These are phyloP conservation scores for Wolfiporia cocos DNA, from an alignment of 1,284 basidiomycete genomes.

Conservation along the genomic window DNA sequence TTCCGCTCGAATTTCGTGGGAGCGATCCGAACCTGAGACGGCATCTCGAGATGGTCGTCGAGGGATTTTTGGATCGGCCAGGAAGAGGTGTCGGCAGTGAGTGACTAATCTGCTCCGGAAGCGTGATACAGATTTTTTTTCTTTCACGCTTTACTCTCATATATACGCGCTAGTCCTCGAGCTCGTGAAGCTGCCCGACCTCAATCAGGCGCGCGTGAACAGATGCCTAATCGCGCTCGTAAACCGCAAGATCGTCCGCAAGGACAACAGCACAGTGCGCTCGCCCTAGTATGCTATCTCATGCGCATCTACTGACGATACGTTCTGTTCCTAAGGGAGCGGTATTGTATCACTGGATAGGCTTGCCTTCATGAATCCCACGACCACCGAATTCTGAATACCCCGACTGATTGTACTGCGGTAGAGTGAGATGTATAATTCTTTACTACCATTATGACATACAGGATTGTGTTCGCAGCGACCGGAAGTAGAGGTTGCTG, in stretches of 20 bases:
- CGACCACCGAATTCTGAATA: too few relatives aligned
- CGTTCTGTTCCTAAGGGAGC: too few relatives aligned
- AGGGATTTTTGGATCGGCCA: conserved; percentile 55
- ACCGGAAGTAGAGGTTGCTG: too few relatives aligned
- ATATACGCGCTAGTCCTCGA: conserved; percentile 55
- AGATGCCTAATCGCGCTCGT: conserved; percentile 91
- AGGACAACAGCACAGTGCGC: conserved; percentile 64
- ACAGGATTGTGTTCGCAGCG: too few relatives aligned
- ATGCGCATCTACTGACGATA: too few relatives aligned
- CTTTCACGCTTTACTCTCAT: not conserved
- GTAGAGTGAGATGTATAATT: too few relatives aligned
- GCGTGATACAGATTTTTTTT: not conserved
- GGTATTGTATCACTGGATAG: too few relatives aligned
- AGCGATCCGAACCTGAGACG: conserved; percentile 76
- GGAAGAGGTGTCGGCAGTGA: conserved; percentile 51
- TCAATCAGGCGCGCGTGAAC: conserved; percentile 86
- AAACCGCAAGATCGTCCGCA: conserved; percentile 79
- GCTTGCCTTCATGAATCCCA: too few relatives aligned
- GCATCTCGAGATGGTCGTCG: conserved; percentile 75
- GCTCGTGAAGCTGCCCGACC: conserved; percentile 74
- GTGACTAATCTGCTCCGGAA: conserved; percentile 5
- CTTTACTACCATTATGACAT: too few relatives aligned
- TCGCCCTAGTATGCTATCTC: too few relatives aligned
- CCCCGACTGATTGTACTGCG: too few relatives aligned
- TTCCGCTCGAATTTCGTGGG: conserved; percentile 90